These are phyloP conservation scores for Albizia julibrissin DNA, from an alignment of 306 rosid genomes.

Conservation along the genomic window DNA sequence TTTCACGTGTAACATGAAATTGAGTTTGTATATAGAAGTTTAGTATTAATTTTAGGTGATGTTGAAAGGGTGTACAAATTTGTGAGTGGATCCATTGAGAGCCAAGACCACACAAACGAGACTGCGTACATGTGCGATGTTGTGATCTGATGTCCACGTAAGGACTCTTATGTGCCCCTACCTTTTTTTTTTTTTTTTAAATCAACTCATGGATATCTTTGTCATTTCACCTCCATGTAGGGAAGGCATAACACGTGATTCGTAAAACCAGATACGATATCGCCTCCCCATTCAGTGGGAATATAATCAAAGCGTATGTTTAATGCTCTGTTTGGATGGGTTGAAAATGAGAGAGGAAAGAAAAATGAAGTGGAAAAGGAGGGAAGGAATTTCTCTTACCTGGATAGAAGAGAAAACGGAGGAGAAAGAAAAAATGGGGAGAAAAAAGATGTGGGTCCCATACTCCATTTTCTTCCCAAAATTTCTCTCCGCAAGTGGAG, in stretches of 20 bases:
- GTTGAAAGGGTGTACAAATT: background rate
- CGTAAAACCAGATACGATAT: background rate
- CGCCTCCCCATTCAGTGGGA: background rate
- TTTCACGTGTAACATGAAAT: too few relatives aligned
- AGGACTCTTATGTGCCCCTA: conserved; percentile 26
- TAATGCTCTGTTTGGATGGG: too few relatives aligned
- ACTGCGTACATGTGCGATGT: conserved; percentile 2
- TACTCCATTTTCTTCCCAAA: too few relatives aligned
- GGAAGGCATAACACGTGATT: background rate
- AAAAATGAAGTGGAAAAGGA: too few relatives aligned
- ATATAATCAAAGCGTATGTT: background rate
- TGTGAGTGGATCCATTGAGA: conserved; percentile 15
- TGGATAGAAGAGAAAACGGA: too few relatives aligned
- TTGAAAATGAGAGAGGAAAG: too few relatives aligned
- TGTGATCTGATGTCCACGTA: conserved; percentile 24
- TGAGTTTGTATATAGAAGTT: background rate
- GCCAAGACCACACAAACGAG: background rate
- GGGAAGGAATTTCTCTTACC: too few relatives aligned
- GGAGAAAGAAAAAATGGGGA: too few relatives aligned
- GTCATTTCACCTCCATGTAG: conserved; percentile 15
- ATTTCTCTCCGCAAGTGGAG: too few relatives aligned
- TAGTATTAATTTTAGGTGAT: background rate
- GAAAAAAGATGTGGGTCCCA: too few relatives aligned
- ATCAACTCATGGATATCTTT: background rate
- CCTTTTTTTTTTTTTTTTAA: background rate